Conservation (phyloP, 495 filamentous ascomycete genomes). For the Xylaria palmicola region DNA sequence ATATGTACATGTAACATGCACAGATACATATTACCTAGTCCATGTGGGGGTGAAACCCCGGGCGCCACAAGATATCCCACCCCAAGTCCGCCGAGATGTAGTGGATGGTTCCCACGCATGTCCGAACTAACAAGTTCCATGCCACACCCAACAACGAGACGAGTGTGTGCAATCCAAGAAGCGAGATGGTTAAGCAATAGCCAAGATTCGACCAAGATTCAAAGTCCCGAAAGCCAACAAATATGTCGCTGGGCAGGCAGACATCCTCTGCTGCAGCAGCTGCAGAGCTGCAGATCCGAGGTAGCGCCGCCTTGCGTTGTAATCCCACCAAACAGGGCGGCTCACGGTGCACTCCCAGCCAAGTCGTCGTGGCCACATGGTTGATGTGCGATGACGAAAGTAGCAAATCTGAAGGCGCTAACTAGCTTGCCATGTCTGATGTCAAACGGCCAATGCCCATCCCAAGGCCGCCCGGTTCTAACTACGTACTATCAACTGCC, state of each 20-base stretch:
- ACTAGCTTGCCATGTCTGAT: not conserved
- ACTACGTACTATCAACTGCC: too few relatives aligned
- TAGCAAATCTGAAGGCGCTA: not conserved
- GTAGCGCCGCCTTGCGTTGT: conserved; percentile 34
- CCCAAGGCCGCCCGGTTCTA: too few relatives aligned
- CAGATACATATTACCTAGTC: too few relatives aligned
- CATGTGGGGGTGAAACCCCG: not conserved
- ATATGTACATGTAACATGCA: too few relatives aligned
- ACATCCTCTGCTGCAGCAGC: conserved; percentile 13
- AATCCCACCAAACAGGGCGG: conserved; percentile 23
- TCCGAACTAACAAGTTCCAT: not conserved
- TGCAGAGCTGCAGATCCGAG: conserved; percentile 29
- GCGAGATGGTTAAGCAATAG: conserved; percentile 1
- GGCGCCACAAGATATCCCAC: not conserved
- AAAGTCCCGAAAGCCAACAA: not conserved
- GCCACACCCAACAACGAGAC: not conserved
- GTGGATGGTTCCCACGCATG: not conserved
- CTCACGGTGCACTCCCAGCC: not conserved
- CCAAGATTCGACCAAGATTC: not conserved
- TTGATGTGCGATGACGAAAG: conserved; percentile 31
- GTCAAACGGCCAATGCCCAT: not conserved
- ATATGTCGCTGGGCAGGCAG: not conserved
- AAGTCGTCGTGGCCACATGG: conserved; percentile 14
- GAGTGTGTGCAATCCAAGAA: not conserved
- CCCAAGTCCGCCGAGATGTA: not conserved